Percentiles rank a stretch among this genome's conserved stretches.
Conservation (phyloP, 306 rosid species). For the Calophaca sinica region DNA sequence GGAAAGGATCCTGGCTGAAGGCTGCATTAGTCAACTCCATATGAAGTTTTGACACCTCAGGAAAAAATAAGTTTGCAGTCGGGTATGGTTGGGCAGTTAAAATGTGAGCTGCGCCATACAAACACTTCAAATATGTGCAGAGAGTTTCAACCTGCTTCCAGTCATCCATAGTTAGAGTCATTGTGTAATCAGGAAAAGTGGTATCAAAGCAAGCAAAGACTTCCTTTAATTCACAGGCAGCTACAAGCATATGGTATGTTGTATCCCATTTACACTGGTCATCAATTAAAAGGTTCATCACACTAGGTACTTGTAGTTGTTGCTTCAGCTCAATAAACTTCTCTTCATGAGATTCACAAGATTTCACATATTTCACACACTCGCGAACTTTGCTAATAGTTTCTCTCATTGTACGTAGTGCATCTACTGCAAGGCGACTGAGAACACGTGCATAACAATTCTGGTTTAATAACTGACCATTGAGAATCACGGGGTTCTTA, state of each 20-base stretch:
- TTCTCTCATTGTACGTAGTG: slow-evolving; percentile 57
- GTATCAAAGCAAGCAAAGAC: slow-evolving; percentile 82
- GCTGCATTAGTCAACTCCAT: slow-evolving; percentile 68
- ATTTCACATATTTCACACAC: slow-evolving; percentile 79
- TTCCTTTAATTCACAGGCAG: slow-evolving; percentile 83
- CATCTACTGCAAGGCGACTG: slow-evolving; percentile 70
- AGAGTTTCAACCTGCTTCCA: slow-evolving; percentile 81
- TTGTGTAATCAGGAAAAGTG: slow-evolving; percentile 60
- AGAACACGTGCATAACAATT: slow-evolving; percentile 89
- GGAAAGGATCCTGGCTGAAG: slow-evolving; percentile 73
- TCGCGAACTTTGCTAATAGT: slow-evolving; percentile 73
- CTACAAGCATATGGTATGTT: slow-evolving; percentile 81
- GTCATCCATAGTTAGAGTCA: slow-evolving; percentile 64
- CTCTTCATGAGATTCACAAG: slow-evolving; percentile 67
- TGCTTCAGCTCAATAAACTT: slow-evolving; percentile 77
- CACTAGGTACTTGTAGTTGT: slow-evolving; percentile 79
- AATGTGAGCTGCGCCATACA: slow-evolving; percentile 71
- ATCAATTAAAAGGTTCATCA: slow-evolving; percentile 66
- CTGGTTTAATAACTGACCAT: slow-evolving; percentile 77
- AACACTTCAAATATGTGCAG: slow-evolving; percentile 68
- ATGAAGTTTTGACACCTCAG: slow-evolving; percentile 73
- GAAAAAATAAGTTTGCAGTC: slow-evolving; percentile 75
- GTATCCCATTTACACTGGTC: slow-evolving; percentile 83
- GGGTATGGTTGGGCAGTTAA: slow-evolving; percentile 65
- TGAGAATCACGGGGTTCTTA: slow-evolving; percentile 72